Percentiles rank a stretch among this genome's conserved stretches.
Evolutionary conservation across 164 flowering plant genomes (phyloP).

Genomic region (Stephania japonica): DNA sequence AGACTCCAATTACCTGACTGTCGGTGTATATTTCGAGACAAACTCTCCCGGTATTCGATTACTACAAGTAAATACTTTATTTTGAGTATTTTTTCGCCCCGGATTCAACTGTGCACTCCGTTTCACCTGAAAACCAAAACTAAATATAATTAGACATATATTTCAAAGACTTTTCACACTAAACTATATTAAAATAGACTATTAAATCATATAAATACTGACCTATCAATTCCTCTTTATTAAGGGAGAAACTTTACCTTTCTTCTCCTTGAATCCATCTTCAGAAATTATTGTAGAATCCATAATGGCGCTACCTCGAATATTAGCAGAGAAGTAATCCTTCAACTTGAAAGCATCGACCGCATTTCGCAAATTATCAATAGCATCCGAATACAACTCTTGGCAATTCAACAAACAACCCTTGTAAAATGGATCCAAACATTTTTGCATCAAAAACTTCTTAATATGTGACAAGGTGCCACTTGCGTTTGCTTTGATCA

Average conservation of each 20-base stretch:
- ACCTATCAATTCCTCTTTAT: conserved; percentile 10
- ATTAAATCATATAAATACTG: too few species aligned
- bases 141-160: too few species aligned
- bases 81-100: too few species aligned
- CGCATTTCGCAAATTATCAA: conserved; percentile 23
- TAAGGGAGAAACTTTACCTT: conserved; percentile 44
- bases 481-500: conserved; percentile 22
- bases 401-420: conserved; percentile 30
- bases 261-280: conserved; percentile 44
- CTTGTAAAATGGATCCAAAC: background rate
- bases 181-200: too few species aligned
- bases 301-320: conserved; percentile 33
- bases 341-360: conserved; percentile 20
- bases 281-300: conserved; percentile 51
- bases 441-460: conserved; percentile 13
- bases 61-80: too few species aligned
- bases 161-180: too few species aligned
- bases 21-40: too few species aligned
- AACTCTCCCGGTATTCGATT: too few species aligned
- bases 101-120: too few species aligned
- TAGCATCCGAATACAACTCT: conserved; percentile 44
- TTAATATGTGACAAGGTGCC: conserved; percentile 6
- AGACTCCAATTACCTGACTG: too few species aligned
- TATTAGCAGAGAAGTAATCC: conserved; percentile 32
- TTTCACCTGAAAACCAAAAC: too few species aligned